Percentiles rank a stretch among this genome's conserved stretches.
Conservation (phyloP, 2,329 filamentous ascomycete species). For the Sporothrix pallida region DNA sequence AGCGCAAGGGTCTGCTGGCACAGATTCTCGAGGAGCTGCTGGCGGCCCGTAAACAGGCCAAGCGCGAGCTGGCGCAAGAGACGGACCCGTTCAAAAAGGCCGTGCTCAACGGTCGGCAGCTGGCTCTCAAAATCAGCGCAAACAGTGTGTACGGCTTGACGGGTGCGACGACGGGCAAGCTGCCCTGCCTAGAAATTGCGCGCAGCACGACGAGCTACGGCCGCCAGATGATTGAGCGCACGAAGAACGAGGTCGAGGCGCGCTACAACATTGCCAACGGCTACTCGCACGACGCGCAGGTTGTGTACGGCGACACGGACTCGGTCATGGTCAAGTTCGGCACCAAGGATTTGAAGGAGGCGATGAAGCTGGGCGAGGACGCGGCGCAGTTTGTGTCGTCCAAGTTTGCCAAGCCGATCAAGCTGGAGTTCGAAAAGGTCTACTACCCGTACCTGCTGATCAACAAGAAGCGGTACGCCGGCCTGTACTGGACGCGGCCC, state of each 20-base stretch:
- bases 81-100: conserved; percentile 98
- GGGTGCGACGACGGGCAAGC: conserved; percentile 92
- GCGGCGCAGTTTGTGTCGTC: conserved; percentile 85
- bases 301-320: conserved; percentile 98
- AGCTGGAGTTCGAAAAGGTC: conserved; percentile 98
- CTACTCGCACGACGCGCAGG: conserved; percentile 90
- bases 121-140: conserved; percentile 94
- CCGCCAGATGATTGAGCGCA: conserved; percentile 98
- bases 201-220: conserved; percentile 97
- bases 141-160: conserved; percentile 98
- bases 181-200: conserved; percentile 92
- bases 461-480: conserved; percentile 99
- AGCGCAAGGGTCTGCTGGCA: conserved; percentile 87
- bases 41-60: conserved; percentile 90
- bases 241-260: conserved; percentile 91
- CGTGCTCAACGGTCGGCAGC: conserved; percentile 93
- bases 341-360: conserved; percentile 80
- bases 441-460: conserved; percentile 98
- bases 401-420: conserved; percentile 96
- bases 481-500: conserved; percentile 94
- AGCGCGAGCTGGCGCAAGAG: conserved; percentile 84
- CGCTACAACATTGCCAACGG: conserved; percentile 92
- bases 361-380: conserved; percentile 95
- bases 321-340: conserved; percentile 99
- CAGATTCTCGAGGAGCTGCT: conserved; percentile 96